Evolutionary conservation across 257 asterid species (phyloP), one percentile per base, ranked within the genome.

Genomic region (Marsdenia floribunda): DNA sequence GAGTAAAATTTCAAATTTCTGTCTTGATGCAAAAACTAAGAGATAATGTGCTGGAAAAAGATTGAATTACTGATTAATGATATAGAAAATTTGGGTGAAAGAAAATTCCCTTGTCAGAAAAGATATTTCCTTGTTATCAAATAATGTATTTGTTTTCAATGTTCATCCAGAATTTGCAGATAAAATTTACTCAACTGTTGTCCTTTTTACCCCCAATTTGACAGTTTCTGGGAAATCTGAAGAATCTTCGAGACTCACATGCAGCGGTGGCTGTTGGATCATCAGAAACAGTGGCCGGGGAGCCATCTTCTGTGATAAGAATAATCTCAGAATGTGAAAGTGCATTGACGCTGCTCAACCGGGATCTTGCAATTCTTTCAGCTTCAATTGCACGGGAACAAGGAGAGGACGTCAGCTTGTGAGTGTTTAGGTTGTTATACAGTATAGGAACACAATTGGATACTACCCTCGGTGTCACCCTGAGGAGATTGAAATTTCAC

Each of bases 221-320:
- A 72, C 89, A 93, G 98, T 93, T 93, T 78, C 79, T 93, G 15
- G 98, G 98, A 6, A 93, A 91, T 86, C 77, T 93, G 90, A 91
- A 91, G 97, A 93, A 93, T 83, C 96, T 93, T 46, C 85, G 97
- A 73, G 98, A 93, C 83, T 91, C 98, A 14, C 88, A 91, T 77
- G 92, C 97, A 76, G 96, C 98, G 47, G 96, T 93, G 67, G 93
- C 98, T 24, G 81, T 80, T 79, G 96, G 92, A 13, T 89, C 97
- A 70, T 90, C 93, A 6, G 95, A 92, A 76, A 84, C 91, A 60
- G 93, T 92, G 81, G 90, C 78, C 4, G 97, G 97, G n/a, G 90
- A 90, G 86, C 96, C 98, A 76, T 90, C 96, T 73, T 91, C 96
- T 19, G 96, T 93, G 33, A 85, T 89, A 71, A 83, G 98, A 84